Evolutionary conservation across 495 filamentous ascomycete genomes (phyloP).

Genomic region (Aspergillus wentii): DNA sequence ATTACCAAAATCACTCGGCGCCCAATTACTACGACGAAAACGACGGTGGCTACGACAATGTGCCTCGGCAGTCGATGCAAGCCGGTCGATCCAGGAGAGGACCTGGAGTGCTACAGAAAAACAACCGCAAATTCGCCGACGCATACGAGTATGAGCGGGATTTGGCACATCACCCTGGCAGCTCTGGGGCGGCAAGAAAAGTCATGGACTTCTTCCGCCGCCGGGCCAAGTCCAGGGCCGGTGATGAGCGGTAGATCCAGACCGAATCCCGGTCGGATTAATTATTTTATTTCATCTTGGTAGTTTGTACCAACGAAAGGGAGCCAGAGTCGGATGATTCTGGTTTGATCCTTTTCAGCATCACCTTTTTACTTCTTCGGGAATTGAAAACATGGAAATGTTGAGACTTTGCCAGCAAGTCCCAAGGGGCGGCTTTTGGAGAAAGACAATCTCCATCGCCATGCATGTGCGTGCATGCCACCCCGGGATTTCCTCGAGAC

Average conservation of each 20-base stretch:
- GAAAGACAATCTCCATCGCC: too few species aligned
- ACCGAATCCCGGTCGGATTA: too few species aligned
- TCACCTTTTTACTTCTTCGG: constrained; percentile 6
- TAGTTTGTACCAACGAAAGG: constrained; percentile 2
- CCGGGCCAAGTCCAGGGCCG: constrained; percentile 69
- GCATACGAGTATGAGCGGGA: constrained; percentile 78
- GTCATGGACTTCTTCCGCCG: constrained; percentile 98
- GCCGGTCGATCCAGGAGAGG: constrained; percentile 39
- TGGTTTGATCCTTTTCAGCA: constrained; percentile 6
- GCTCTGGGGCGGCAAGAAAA: constrained; percentile 75
- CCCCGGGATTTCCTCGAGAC: constrained; percentile 7
- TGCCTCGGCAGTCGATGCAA: constrained; percentile 39
- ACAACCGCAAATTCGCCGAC: constrained; percentile 77
- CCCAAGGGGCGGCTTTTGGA: too few species aligned
- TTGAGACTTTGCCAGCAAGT: too few species aligned
- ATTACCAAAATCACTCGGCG: constrained; percentile 34
- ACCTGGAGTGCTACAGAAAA: constrained; percentile 69
- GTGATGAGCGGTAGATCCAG: constrained; percentile 47
- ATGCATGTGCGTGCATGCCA: too few species aligned
- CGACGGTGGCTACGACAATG: constrained; percentile 29
- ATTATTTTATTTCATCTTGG: constrained; percentile 5
- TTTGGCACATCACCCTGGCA: constrained; percentile 66
- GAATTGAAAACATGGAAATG: too few species aligned
- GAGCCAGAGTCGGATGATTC: constrained; percentile 9
- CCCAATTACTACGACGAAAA: constrained; percentile 45